Base-by-base conservation (phyloP, 164 flowering plant species). In the Vitis rupestris region DNA sequence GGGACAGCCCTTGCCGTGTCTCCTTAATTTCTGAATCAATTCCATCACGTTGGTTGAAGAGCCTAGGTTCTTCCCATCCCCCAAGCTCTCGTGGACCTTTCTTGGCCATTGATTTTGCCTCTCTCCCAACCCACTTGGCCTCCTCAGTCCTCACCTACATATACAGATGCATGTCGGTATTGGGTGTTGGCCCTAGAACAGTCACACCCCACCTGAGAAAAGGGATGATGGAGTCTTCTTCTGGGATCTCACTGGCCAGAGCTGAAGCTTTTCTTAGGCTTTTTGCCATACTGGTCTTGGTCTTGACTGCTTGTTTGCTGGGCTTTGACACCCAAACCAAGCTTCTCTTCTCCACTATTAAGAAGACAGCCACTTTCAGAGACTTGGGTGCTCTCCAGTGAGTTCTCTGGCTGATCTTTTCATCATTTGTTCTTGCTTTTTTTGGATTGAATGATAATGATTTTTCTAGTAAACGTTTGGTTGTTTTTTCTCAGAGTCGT, bases 351-450 rank as follows among this genome's bases (percentile, higher is more conserved):
- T 65, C 16, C 63, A 0, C 76, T 9, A 1, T 78, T 9, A 52
- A 61, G 48, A 74, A 53, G 55, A 78, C 74, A 67, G 92, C 88
- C 49, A 82, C 90, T 48, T 78, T 64, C 80, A 88, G 53, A 29
- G 84, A 82, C 55, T 44, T 88, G 69, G n/a, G 71, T 12, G 82
- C 83, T 62, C 82, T 90, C 63, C 4, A 10, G 95, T 90, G 76
- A 72, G 74, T 19, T n/a, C 23, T 50, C 14, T 31, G 6, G 6
- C 44, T 37, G 6, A 37, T 37, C 47, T 57, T 52, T 50, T 56
- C n/a, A 17, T 54, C 48, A 23, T 64, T 49, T 67, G 65, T 10
- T 15, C 59, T 59, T 52, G 52, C 54, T 61, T 47, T 50, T 16
- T 37, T 44, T 31, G 29, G 14, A 10, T 44, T 13, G 31, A 3